Conservation (phyloP, 805 yeast species). For the Saccharomycopsis sp. region DNA sequence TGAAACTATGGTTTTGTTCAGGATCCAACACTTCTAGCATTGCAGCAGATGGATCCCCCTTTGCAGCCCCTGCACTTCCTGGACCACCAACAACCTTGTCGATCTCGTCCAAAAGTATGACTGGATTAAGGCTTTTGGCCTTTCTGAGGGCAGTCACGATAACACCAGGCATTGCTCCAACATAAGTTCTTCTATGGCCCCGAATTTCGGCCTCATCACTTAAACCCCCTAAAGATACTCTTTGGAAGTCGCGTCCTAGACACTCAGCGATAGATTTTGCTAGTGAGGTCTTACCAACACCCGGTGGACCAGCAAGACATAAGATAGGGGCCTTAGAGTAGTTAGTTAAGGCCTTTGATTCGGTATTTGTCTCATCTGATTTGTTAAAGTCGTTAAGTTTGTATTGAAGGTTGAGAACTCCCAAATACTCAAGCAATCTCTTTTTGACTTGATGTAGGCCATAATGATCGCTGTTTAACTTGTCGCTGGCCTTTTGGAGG, state of each 20-base stretch:
- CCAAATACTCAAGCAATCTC: constrained; percentile 70
- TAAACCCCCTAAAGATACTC: constrained; percentile 81
- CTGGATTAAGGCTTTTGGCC: constrained; percentile 74
- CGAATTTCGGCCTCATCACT: constrained; percentile 85
- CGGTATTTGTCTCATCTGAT: background rate
- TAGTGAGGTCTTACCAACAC: constrained; percentile 85
- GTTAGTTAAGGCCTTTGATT: constrained; percentile 7
- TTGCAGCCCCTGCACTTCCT: constrained; percentile 34
- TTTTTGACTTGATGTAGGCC: constrained; percentile 70
- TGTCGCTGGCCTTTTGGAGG: constrained; percentile 44
- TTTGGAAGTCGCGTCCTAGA: constrained; percentile 65
- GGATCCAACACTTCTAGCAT: constrained; percentile 84
- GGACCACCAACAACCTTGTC: constrained; percentile 65
- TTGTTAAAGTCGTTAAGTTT: constrained; percentile 21
- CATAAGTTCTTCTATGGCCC: constrained; percentile 87
- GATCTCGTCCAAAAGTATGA: constrained; percentile 76
- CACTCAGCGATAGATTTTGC: constrained; percentile 77
- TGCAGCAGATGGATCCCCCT: constrained; percentile 90
- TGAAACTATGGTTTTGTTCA: constrained; percentile 71
- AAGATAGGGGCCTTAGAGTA: constrained; percentile 59
- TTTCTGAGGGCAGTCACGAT: constrained; percentile 70
- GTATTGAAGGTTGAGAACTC: constrained; percentile 56
- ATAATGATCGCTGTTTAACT: constrained; percentile 69
- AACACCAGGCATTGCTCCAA: constrained; percentile 88
- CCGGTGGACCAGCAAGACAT: constrained; percentile 86